phyloP scores from a whole-genome alignment of 2,329 filamentous ascomycete species.

The Tolypocladium album region DNA sequence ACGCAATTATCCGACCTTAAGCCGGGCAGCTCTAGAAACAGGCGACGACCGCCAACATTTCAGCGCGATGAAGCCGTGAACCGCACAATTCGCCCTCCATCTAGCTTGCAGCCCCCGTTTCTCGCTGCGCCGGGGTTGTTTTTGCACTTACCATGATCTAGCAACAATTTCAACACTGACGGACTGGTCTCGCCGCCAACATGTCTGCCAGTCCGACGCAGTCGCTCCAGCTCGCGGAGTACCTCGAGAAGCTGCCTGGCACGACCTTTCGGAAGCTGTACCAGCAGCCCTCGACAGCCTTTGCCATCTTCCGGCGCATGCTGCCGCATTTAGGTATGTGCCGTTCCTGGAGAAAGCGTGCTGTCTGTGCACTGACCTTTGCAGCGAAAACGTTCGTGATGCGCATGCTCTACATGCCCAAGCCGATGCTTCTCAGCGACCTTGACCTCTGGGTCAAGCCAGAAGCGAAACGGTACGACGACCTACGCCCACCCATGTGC shows the following conservation, averaged over 20 bases:
- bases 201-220: constrained; percentile 37
- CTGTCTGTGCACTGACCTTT: neutral
- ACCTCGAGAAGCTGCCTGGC: constrained; percentile 83
- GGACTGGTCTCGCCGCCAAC: constrained; percentile 17
- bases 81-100: neutral
- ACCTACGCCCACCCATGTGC: neutral
- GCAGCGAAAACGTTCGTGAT: constrained; percentile 91
- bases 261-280: constrained; percentile 88
- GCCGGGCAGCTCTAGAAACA: neutral
- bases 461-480: constrained; percentile 30
- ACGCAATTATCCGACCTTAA: constrained; percentile 4
- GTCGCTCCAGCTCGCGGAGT: constrained; percentile 64
- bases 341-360: neutral
- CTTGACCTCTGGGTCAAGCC: constrained; percentile 81
- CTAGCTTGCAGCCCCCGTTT: neutral
- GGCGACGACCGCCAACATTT: neutral
- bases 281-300: constrained; percentile 86
- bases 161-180: constrained; percentile 7
- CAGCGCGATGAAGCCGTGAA: neutral
- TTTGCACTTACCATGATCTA: constrained; percentile 7
- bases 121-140: neutral
- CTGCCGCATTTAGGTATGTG: constrained; percentile 73
- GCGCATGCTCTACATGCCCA: constrained; percentile 83
- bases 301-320: constrained; percentile 96
- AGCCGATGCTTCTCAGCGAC: constrained; percentile 66